phyloP scores from a whole-genome alignment of 129 eudicot species.

The Cynara cardunculus region DNA sequence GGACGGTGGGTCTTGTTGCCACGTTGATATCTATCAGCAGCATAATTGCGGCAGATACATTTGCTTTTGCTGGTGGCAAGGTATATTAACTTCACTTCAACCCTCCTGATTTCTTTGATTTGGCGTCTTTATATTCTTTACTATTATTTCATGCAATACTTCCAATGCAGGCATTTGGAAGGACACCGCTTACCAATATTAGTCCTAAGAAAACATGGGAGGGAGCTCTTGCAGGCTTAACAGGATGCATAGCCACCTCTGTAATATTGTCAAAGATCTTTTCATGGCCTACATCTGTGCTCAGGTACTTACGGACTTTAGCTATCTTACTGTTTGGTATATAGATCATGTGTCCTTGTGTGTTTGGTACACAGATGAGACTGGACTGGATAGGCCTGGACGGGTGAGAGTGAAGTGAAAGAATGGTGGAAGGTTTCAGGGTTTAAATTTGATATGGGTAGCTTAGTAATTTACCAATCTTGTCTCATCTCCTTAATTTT shows the following conservation, averaged over 20 bases:
- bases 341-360: too few species aligned
- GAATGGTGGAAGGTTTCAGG: background rate
- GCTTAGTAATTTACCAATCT: background rate
- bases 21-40: slow-evolving; percentile 85
- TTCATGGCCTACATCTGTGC: slow-evolving; percentile 73
- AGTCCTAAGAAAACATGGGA: slow-evolving; percentile 99
- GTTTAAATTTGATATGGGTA: background rate
- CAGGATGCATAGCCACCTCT: slow-evolving; percentile 80
- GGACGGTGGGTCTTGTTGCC: slow-evolving; percentile 99
- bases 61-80: slow-evolving; percentile 95
- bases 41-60: slow-evolving; percentile 96
- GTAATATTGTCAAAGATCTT: slow-evolving; percentile 57
- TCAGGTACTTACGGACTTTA: slow-evolving; percentile 42
- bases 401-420: too few species aligned
- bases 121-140: background rate
- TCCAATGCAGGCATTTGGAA: slow-evolving; percentile 76
- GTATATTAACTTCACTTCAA: slow-evolving; percentile 25
- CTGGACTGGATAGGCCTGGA: too few species aligned
- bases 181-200: slow-evolving; percentile 80
- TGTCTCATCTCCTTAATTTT: background rate
- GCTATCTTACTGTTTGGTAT: background rate
- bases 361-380: too few species aligned
- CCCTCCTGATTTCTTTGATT: background rate
- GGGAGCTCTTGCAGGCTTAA: slow-evolving; percentile 85
- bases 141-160: slow-evolving; percentile 1